Conservation (phyloP, 2,329 filamentous ascomycete species). For the Ustulina deusta region DNA sequence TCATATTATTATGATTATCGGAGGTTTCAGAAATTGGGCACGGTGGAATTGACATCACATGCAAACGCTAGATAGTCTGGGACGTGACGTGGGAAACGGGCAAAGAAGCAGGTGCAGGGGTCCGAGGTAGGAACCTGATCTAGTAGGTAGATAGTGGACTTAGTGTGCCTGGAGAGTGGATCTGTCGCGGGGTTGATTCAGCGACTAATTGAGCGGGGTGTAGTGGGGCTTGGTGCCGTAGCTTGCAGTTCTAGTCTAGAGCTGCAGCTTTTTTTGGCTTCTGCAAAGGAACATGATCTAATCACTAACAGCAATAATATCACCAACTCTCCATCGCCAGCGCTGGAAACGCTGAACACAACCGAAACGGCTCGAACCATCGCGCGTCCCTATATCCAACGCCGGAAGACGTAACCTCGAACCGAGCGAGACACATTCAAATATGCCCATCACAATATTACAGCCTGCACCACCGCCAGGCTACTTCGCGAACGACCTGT, state of each 20-base stretch:
- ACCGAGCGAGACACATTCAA: conserved; percentile 17
- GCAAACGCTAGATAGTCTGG: too few species aligned
- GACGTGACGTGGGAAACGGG: too few species aligned
- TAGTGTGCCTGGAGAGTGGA: not conserved
- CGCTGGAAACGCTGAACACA: not conserved
- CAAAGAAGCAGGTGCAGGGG: not conserved
- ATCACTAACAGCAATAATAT: conserved; percentile 8
- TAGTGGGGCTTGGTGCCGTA: conserved; percentile 16
- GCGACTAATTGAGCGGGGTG: conserved; percentile 18
- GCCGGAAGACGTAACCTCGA: not conserved
- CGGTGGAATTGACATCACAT: conserved; percentile 34
- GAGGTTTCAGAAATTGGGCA: not conserved
- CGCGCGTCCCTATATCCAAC: not conserved
- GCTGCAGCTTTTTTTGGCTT: conserved; percentile 31
- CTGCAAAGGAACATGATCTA: conserved; percentile 8
- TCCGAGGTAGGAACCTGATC: not conserved
- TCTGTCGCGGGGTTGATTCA: conserved; percentile 25
- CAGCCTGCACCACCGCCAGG: conserved; percentile 45
- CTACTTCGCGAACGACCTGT: conserved; percentile 31
- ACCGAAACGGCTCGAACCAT: not conserved
- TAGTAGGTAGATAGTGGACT: not conserved
- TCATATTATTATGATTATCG: conserved; percentile 4
- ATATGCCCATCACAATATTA: conserved; percentile 54
- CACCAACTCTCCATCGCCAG: conserved; percentile 8
- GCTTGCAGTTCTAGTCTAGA: too few species aligned